Percentiles rank a stretch among this genome's conserved stretches.
Evolutionary conservation across 768 basidiomycete species (phyloP).

Genomic region (Naganishia vaughanmartiniae): DNA sequence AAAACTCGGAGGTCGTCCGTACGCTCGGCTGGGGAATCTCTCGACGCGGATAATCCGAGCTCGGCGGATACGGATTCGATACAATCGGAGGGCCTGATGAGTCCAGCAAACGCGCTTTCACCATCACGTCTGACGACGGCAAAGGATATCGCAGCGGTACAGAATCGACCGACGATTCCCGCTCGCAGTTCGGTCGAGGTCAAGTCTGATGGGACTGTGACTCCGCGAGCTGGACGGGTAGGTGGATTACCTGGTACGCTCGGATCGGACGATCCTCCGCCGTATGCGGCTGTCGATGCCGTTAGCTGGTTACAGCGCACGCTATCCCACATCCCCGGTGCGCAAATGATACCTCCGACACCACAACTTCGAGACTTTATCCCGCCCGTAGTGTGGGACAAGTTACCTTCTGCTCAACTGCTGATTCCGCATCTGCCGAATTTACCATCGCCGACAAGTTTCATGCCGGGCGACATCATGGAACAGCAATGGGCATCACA

Average conservation of each 20-base stretch:
- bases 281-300: conserved; percentile 38
- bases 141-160: conserved; percentile 26
- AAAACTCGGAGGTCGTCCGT: neutral
- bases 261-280: conserved; percentile 41
- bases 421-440: conserved; percentile 28
- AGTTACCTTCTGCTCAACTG: conserved; percentile 37
- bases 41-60: conserved; percentile 47
- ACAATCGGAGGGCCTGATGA: neutral
- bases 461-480: conserved; percentile 18
- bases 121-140: conserved; percentile 25
- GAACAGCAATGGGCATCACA: conserved; percentile 27
- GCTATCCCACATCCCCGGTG: conserved; percentile 36
- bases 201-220: conserved; percentile 24
- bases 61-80: conserved; percentile 37
- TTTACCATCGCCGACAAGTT: conserved; percentile 5
- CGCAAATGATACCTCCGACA: conserved; percentile 31
- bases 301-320: conserved; percentile 42
- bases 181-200: conserved; percentile 3
- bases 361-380: conserved; percentile 35
- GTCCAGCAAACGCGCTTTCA: conserved; percentile 16
- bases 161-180: conserved; percentile 4
- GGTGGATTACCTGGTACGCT: neutral
- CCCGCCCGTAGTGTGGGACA: conserved; percentile 39
- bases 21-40: conserved; percentile 33
- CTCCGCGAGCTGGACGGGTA: conserved; percentile 16